A percentile compares a stretch with the other conserved stretches of the same genome.
These are phyloP conservation scores for Alternaria rosae DNA, from an alignment of 2,329 filamentous ascomycete genomes.

Conservation along the genomic window DNA sequence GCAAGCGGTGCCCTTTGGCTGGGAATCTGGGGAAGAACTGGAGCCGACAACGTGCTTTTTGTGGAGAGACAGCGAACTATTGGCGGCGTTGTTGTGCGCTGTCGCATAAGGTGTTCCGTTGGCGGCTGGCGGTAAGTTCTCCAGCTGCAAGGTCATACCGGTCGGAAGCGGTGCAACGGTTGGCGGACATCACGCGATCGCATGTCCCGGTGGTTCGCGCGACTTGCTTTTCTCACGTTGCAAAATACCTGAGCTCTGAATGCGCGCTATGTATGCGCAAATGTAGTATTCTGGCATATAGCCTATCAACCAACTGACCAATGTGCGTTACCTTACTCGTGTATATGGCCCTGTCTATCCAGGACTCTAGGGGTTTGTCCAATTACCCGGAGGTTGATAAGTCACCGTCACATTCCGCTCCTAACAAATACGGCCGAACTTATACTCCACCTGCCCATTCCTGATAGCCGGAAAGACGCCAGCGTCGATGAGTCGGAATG, in stretches of 20 bases:
- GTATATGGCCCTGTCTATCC: background rate
- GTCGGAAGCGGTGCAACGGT: conserved; percentile 8
- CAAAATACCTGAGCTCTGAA: background rate
- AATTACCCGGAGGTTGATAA: background rate
- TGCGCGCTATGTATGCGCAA: background rate
- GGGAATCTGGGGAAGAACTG: conserved; percentile 10
- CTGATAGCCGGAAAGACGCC: conserved; percentile 57
- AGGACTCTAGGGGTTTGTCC: background rate
- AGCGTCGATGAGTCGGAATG: conserved; percentile 57
- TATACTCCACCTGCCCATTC: conserved; percentile 30
- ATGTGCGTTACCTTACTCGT: background rate
- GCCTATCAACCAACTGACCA: background rate
- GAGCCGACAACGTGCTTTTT: conserved; percentile 4
- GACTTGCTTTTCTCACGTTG: background rate
- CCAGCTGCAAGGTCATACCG: background rate
- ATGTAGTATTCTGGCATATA: background rate
- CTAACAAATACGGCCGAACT: conserved; percentile 30
- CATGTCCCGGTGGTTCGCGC: background rate
- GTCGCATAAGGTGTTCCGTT: background rate
- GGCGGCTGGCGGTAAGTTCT: background rate
- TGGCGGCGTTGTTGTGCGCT: background rate
- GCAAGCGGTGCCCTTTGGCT: background rate
- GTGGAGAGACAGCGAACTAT: background rate
- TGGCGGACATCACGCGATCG: background rate
- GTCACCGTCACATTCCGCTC: conserved; percentile 2